These are phyloP conservation scores for Calonectria ilicicola DNA, from an alignment of 2,329 filamentous ascomycete species.

Conservation along the genomic window DNA sequence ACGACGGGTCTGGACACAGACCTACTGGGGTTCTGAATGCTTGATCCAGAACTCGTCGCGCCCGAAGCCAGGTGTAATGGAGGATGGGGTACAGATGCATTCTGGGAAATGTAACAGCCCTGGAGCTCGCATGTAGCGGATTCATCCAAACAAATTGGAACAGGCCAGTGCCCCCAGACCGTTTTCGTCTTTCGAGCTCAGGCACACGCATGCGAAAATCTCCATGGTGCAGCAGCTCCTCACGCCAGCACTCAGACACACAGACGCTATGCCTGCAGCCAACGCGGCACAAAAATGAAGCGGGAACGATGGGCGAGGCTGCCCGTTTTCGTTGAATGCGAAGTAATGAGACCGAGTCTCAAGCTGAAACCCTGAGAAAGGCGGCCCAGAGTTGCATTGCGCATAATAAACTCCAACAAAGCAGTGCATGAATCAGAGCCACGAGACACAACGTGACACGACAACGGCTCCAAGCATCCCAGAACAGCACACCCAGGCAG, in stretches of 20 bases:
- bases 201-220: not conserved
- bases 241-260: not conserved
- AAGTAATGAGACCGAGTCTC: not conserved
- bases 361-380: slow-evolving; percentile 14
- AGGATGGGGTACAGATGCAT: not conserved
- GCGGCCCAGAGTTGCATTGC: slow-evolving; percentile 14
- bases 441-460: slow-evolving; percentile 22
- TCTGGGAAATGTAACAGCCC: not conserved
- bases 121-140: not conserved
- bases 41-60: not conserved
- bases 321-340: not conserved
- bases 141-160: not conserved
- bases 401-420: slow-evolving; percentile 18
- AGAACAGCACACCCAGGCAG: not conserved
- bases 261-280: not conserved
- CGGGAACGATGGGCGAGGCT: not conserved
- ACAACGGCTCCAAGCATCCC: not conserved
- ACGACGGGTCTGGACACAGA: not conserved
- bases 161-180: not conserved
- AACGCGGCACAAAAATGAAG: not conserved
- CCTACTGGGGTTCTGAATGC: no score
- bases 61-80: not conserved
- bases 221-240: not conserved
- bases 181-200: not conserved
- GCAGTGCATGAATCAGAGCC: slow-evolving; percentile 21